Evolutionary conservation across 2,329 filamentous ascomycete species (phyloP), one percentile per base, ranked within the genome.

Genomic region (Orbilia brochopaga): DNA sequence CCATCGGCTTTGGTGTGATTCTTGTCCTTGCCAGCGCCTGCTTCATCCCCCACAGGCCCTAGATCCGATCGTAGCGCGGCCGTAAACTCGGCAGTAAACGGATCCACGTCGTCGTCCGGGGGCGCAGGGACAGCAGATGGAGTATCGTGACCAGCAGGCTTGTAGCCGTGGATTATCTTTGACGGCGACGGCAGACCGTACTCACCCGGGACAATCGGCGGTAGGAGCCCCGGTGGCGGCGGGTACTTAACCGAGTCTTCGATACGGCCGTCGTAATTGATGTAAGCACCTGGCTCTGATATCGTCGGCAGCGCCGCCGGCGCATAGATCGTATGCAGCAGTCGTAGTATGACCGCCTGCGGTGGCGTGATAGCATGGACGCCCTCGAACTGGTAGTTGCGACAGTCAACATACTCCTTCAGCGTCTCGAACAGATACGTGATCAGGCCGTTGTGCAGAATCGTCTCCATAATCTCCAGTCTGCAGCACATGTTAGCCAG

Each of bases 381-480:
- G 1, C 69, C 69, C 21, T 73, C 69, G 44, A 73, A 67, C 15
- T 66, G 61, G 30, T 73, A 73, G 19, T 73, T 67, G 19, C 63
- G 42, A n/a, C 69, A 66, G 40, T 73, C 69, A 52, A 69, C 74
- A 46, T 76, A 76, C 55, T 76, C 75, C 32, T 75, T 74, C 27
- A 77, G 74, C 13, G 73, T 75, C 56, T 76, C 75, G 60, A 76
- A 77, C 19, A 76, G 73, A 54, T 76, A 77, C 5, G 75, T 76
- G 19, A 75, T 75, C 6, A 77, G 56, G 8, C 76, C 76, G 60
- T 77, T 76, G 59, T 76, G 73, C n/a, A 76, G 54, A 27, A 77
- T 76, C 17, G 76, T 75, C 61, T 77, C 76, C 61, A 75, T 70
- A 15, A 77, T 75, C 59, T 76, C 75, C 30, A 74, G 48, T 44